Evolutionary conservation across 2,329 filamentous ascomycete species (phyloP).

Genomic region (Periconia macrospinosa): DNA sequence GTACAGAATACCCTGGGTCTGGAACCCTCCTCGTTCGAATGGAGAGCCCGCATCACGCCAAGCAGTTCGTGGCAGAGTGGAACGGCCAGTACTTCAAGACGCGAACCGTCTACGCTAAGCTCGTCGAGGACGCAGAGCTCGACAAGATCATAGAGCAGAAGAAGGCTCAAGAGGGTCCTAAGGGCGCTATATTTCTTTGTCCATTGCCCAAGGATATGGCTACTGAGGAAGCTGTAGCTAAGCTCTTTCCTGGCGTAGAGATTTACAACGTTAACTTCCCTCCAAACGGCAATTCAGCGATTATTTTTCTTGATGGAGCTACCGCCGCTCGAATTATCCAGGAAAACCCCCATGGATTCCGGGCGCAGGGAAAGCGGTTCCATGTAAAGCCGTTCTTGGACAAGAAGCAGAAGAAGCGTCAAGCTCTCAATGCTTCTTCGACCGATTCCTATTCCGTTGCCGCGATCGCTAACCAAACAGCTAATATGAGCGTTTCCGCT

Average conservation of each 20-base stretch:
- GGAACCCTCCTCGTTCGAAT: not conserved
- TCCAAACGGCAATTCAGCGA: not conserved
- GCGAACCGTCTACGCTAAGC: not conserved
- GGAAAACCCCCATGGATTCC: not conserved
- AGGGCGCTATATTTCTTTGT: not conserved
- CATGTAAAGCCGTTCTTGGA: not conserved
- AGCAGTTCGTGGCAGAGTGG: not conserved
- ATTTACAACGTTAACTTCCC: not conserved
- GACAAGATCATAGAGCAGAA: not conserved
- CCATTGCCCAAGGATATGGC: not conserved
- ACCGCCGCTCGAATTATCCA: not conserved
- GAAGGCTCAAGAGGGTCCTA: not conserved
- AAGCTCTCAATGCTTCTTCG: not conserved
- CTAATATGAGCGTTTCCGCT: not conserved
- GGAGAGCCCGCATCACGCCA: not conserved
- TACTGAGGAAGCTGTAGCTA: not conserved
- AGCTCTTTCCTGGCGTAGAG: not conserved
- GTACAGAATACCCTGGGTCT: not conserved
- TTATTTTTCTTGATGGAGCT: not conserved
- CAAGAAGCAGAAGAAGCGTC: not conserved
- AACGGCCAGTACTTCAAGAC: not conserved
- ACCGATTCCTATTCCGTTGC: not conserved
- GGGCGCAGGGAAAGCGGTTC: not conserved
- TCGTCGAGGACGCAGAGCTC: not conserved
- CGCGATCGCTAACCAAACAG: too few species aligned